Conservation (phyloP, 2,329 filamentous ascomycete genomes). For the Xylariaceae sp. region DNA sequence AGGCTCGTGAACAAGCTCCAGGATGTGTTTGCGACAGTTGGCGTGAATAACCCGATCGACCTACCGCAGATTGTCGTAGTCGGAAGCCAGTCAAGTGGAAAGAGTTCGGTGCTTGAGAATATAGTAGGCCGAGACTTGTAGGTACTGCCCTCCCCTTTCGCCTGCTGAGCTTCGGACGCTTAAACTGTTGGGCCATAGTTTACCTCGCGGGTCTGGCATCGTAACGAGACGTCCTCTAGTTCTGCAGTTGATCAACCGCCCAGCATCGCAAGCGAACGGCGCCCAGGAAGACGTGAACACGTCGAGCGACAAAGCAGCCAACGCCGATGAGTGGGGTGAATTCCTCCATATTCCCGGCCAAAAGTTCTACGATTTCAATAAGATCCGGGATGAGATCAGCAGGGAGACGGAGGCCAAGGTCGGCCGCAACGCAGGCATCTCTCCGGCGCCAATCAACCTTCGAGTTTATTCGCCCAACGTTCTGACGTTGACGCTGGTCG, state of each 20-base stretch:
- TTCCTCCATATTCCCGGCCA: slow-evolving; percentile 96
- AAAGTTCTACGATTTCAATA: slow-evolving; percentile 97
- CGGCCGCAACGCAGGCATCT: slow-evolving; percentile 93
- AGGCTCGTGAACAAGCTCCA: slow-evolving; percentile 97
- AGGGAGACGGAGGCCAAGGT: slow-evolving; percentile 96
- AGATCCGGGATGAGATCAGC: slow-evolving; percentile 96
- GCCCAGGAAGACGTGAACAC: slow-evolving; percentile 59
- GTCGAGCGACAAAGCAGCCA: slow-evolving; percentile 78
- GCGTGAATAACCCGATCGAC: slow-evolving; percentile 99
- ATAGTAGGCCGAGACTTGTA: slow-evolving; percentile 99
- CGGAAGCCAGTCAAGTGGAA: slow-evolving; percentile 96
- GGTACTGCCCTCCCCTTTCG: slow-evolving; percentile 33
- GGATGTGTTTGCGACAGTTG: slow-evolving; percentile 97
- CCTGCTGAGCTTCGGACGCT: slow-evolving; percentile 3
- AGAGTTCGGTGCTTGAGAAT: slow-evolving; percentile 98
- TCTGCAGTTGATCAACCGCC: slow-evolving; percentile 93
- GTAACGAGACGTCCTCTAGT: slow-evolving; percentile 94
- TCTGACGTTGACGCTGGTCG: slow-evolving; percentile 90
- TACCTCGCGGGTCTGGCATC: slow-evolving; percentile 95
- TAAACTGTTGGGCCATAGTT: slow-evolving; percentile 43
- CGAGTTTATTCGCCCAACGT: slow-evolving; percentile 98
- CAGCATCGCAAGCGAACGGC: slow-evolving; percentile 64
- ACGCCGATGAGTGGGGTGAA: slow-evolving; percentile 95
- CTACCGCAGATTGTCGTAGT: slow-evolving; percentile 97
- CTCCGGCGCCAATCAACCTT: slow-evolving; percentile 92